Evolutionary conservation across 768 basidiomycete species (phyloP).

Genomic region (Candolleomyces eurysporus): DNA sequence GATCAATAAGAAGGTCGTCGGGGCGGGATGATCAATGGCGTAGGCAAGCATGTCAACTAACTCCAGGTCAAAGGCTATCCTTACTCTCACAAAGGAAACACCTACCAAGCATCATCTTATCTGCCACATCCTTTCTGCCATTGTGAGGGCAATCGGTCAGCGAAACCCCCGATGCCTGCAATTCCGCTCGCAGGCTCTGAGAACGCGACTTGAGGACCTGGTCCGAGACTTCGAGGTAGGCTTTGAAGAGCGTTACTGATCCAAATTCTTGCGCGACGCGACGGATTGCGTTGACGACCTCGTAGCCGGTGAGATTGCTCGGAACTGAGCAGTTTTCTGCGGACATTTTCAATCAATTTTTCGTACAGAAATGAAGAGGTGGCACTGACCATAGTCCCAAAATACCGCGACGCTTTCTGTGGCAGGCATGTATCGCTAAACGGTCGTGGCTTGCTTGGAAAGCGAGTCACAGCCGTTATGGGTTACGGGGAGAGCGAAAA

Average conservation of each 20-base stretch:
- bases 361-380: neutral
- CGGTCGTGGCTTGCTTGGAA: neutral
- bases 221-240: slow-evolving; percentile 46
- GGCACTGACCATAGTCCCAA: slow-evolving; percentile 41
- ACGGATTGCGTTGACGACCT: slow-evolving; percentile 42
- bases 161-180: slow-evolving; percentile 48
- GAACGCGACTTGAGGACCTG: slow-evolving; percentile 22
- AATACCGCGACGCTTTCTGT: slow-evolving; percentile 33
- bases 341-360: neutral
- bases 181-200: slow-evolving; percentile 33
- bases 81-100: neutral
- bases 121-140: slow-evolving; percentile 39
- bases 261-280: slow-evolving; percentile 47
- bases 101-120: slow-evolving; percentile 52
- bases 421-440: neutral
- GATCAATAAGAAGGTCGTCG: slow-evolving; percentile 55
- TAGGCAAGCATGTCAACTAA: slow-evolving; percentile 26
- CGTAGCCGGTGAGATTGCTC: slow-evolving; percentile 36
- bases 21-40: slow-evolving; percentile 48
- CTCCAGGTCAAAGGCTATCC: neutral
- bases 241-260: slow-evolving; percentile 47
- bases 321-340: slow-evolving; percentile 38
- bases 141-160: slow-evolving; percentile 37
- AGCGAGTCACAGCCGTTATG: neutral
- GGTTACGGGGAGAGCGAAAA: neutral